Conservation (phyloP, 306 rosid species). For the Ammopiptanthus mongolicus region DNA sequence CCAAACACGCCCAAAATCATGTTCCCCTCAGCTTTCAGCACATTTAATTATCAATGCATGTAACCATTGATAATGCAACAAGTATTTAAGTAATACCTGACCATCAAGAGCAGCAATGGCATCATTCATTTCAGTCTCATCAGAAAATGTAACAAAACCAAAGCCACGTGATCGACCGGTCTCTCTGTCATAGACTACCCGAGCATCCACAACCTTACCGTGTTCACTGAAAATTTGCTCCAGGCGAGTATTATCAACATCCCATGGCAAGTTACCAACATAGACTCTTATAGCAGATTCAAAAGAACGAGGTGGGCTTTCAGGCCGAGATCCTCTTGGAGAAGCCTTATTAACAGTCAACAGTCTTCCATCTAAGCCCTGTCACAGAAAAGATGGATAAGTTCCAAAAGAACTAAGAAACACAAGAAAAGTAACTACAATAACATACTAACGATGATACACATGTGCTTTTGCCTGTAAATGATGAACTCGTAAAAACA, state of each 20-base stretch:
- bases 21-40: not conserved
- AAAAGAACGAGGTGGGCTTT: constrained; percentile 55
- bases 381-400: not conserved
- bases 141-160: constrained; percentile 83
- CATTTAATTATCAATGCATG: constrained; percentile 1
- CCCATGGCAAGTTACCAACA: constrained; percentile 95
- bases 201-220: constrained; percentile 73
- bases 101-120: constrained; percentile 97
- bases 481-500: not conserved
- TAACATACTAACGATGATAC: not conserved
- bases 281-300: constrained; percentile 52
- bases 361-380: constrained; percentile 70
- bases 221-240: constrained; percentile 83
- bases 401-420: not conserved
- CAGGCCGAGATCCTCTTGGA: constrained; percentile 72
- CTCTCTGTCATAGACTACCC: constrained; percentile 81
- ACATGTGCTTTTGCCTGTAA: not conserved
- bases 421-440: not conserved
- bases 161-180: constrained; percentile 96
- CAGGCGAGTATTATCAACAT: constrained; percentile 54
- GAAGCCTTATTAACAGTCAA: constrained; percentile 93
- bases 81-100: constrained; percentile 53
- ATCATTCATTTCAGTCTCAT: constrained; percentile 76
- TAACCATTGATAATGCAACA: not conserved
- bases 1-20: no score